Base-by-base conservation (phyloP, 2,329 filamentous ascomycete genomes). In the Zalaria obscura region DNA sequence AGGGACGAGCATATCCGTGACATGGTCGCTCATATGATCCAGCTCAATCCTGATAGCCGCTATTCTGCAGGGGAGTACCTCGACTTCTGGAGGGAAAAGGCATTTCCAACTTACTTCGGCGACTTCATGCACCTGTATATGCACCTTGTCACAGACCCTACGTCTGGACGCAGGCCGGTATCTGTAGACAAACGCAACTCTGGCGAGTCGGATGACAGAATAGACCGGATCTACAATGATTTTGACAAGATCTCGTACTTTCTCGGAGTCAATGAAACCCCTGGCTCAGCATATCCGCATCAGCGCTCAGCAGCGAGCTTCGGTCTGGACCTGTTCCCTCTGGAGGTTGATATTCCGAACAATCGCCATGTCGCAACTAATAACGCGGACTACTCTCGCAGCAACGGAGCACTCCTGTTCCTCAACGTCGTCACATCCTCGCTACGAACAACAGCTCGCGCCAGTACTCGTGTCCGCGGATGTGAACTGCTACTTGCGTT, bases 191-290 rank as follows among this genome's bases (percentile, higher is more conserved):
- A 71, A 3, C 77, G 75, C 48, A 93, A 88, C 53, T 69, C 88
- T 40, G 83, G 83, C 45, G 87, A 95, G 59, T 79, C 87, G 1
- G 91, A 98, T 59, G 87, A 95, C 50, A 77, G 91, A 35, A 96
- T 98, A 54, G 86, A 96, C 53, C 78, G 87, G 35, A 80, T 98
- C 1, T 96, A 83, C 55, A 77, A 83, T 51, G 91, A 98, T 55
- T 96, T 95, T 62, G 91, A 98, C 59, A 98, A 96, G 60, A 94
- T 98, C 40, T 87, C 89, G 0, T 93, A 93, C 56, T 93, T 94
- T 44, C 71, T 98, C 1, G 88, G 85, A 34, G 27, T 51, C 9
- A 36, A 48, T 6, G 55, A 55, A 33, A 50, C 52, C 3, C 7
- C 7, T 7, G 7, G 57, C 54, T 40, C 55, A 58, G 10, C 55